Percentiles rank a stretch among this genome's conserved stretches.
Evolutionary conservation across 1,139 yeast genomes (phyloP).

Genomic region (Pichiaceae sp.): DNA sequence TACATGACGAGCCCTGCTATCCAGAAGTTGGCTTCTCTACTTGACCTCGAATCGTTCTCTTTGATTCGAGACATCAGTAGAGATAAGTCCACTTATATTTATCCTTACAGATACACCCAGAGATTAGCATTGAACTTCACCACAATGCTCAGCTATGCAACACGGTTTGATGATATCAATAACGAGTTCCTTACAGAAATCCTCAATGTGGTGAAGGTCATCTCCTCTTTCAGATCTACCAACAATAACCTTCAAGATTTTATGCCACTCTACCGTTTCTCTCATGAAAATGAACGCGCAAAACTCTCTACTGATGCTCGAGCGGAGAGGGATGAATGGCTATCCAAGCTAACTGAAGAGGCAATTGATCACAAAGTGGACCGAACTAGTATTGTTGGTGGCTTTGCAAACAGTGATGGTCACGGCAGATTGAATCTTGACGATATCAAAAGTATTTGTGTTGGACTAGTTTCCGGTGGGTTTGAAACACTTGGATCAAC

Average conservation of each 20-base stretch:
- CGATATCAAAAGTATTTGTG: slow-evolving; percentile 29
- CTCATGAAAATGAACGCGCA: slow-evolving; percentile 22
- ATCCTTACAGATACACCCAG: slow-evolving; percentile 34
- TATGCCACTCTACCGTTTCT: slow-evolving; percentile 39
- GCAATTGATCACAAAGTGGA: slow-evolving; percentile 19
- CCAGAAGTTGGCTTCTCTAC: slow-evolving; percentile 26
- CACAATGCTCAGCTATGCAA: slow-evolving; percentile 49
- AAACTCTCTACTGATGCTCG: slow-evolving; percentile 32
- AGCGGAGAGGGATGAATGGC: slow-evolving; percentile 43
- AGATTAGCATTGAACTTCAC: slow-evolving; percentile 47
- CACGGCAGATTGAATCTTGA: slow-evolving; percentile 11
- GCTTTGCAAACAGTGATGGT: slow-evolving; percentile 13
- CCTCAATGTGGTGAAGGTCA: slow-evolving; percentile 49
- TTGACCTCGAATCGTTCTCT: slow-evolving; percentile 37
- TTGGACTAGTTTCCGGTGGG: slow-evolving; percentile 32
- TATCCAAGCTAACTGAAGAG: slow-evolving; percentile 30
- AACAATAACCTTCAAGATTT: slow-evolving; percentile 52
- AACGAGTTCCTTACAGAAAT: slow-evolving; percentile 41
- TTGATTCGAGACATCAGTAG: slow-evolving; percentile 10
- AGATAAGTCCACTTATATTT: slow-evolving; percentile 4
- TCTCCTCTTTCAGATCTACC: slow-evolving; percentile 53
- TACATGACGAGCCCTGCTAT: slow-evolving; percentile 36
- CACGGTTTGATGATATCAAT: slow-evolving; percentile 37
- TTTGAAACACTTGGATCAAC: slow-evolving; percentile 18
- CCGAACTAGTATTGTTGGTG: slow-evolving; percentile 19